Conservation (phyloP, 129 eudicot genomes). For the Arctium lappa region DNA sequence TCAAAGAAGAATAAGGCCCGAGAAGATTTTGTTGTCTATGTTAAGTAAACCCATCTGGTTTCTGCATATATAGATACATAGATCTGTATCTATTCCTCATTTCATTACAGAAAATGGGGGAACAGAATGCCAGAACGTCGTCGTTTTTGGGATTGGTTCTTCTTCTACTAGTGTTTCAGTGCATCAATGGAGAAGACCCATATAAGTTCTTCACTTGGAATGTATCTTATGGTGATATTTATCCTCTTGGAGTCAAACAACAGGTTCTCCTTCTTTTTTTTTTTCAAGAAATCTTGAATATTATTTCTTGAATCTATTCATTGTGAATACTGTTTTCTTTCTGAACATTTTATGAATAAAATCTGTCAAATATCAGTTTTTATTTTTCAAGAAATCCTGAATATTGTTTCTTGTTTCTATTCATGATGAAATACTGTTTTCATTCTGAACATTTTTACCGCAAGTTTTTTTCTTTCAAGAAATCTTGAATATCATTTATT, state of each 20-base stretch:
- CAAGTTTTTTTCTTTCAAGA: not conserved
- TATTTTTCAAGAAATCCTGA: not conserved
- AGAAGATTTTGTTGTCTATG: constrained; percentile 33
- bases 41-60: constrained; percentile 26
- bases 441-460: not conserved
- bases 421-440: not conserved
- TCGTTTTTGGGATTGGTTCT: constrained; percentile 27
- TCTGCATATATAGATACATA: constrained; percentile 3
- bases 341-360: not conserved
- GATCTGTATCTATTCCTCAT: constrained; percentile 17
- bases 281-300: not conserved
- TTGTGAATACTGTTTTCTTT: not conserved
- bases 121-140: constrained; percentile 19
- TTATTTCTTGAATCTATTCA: not conserved
- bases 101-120: not conserved
- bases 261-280: constrained; percentile 34
- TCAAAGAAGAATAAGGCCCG: constrained; percentile 27
- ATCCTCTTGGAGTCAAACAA: constrained; percentile 65
- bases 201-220: constrained; percentile 65
- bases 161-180: constrained; percentile 6
- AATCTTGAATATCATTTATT: not conserved
- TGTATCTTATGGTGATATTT: constrained; percentile 60
- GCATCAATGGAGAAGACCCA: constrained; percentile 53
- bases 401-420: not conserved
- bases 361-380: not conserved